Conservation (phyloP, 1,284 basidiomycete genomes). For the Exsudoporus floridanus region DNA sequence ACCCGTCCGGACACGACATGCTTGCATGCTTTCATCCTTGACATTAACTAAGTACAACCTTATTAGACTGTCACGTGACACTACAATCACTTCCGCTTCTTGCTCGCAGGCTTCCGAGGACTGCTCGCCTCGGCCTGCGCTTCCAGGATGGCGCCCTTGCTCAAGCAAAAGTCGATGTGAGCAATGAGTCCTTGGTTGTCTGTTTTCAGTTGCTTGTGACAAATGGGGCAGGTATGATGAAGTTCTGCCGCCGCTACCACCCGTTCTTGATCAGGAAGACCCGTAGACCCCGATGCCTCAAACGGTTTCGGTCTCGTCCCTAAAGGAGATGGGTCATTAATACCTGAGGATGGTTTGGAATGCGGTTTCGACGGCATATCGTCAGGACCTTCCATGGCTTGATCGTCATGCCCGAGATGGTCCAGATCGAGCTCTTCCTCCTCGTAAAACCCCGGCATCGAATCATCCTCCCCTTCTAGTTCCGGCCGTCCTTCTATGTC, state of each 20-base stretch:
- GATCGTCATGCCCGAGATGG: slow-evolving; percentile 20
- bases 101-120: slow-evolving; percentile 13
- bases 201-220: slow-evolving; percentile 51
- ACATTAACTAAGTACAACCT: neutral
- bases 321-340: neutral
- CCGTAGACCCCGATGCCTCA: slow-evolving; percentile 9
- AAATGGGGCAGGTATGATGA: slow-evolving; percentile 61
- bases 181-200: slow-evolving; percentile 70
- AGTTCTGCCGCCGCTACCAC: slow-evolving; percentile 1
- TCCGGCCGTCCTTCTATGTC: slow-evolving; percentile 13
- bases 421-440: slow-evolving; percentile 36
- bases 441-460: slow-evolving; percentile 59
- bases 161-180: slow-evolving; percentile 78
- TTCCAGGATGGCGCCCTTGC: slow-evolving; percentile 63
- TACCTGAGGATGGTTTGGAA: slow-evolving; percentile 20
- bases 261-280: slow-evolving; percentile 1
- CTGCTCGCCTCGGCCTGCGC: slow-evolving; percentile 51
- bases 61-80: slow-evolving; percentile 24
- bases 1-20: slow-evolving; percentile 26
- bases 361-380: slow-evolving; percentile 2
- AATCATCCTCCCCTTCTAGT: slow-evolving; percentile 38
- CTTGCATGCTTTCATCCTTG: slow-evolving; percentile 26
- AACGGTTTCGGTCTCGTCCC: neutral
- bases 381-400: slow-evolving; percentile 19
- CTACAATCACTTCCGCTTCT: slow-evolving; percentile 19